Percentiles rank a stretch among this genome's conserved stretches.
These are phyloP conservation scores for Andrographis paniculata DNA, from an alignment of 305 asterid genomes.

Conservation along the genomic window DNA sequence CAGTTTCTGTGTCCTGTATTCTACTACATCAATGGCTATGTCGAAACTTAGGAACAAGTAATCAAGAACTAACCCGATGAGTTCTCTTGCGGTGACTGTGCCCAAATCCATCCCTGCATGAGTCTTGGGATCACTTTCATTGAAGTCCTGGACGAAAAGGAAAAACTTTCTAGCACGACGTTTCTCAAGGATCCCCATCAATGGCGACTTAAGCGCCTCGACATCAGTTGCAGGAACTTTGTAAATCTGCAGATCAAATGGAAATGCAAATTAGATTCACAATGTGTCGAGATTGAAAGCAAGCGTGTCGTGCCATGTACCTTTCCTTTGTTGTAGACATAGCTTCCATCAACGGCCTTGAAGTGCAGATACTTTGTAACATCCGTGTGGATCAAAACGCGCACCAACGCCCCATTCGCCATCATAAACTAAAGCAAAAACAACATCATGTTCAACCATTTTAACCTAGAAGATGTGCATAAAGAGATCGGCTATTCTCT, in stretches of 20 bases:
- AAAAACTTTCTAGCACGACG: constrained; percentile 88
- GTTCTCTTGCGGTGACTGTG: constrained; percentile 54
- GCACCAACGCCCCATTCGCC: constrained; percentile 91
- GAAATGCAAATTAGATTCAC: constrained; percentile 4
- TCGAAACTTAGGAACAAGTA: too few species aligned
- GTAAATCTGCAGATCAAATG: constrained; percentile 44
- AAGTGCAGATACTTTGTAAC: constrained; percentile 93
- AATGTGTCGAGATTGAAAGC: not conserved
- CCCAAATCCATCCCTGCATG: constrained; percentile 76
- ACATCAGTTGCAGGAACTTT: constrained; percentile 98
- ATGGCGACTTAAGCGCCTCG: constrained; percentile 85
- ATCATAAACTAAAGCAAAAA: constrained; percentile 59
- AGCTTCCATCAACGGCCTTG: constrained; percentile 97
- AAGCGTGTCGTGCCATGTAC: constrained; percentile 24
- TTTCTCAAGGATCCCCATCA: constrained; percentile 90
- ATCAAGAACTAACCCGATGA: constrained; percentile 50
- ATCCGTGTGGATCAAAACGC: constrained; percentile 79
- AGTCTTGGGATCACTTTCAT: constrained; percentile 72
- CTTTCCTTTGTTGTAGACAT: constrained; percentile 91
- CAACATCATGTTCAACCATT: constrained; percentile 1
- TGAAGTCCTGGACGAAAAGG: constrained; percentile 79
- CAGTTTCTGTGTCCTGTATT: not conserved
- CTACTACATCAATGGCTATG: too few species aligned
- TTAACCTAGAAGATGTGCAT: not conserved
- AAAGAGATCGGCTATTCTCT: too few species aligned